Conservation (phyloP, 257 asterid genomes). For the Eustoma russellianum region DNA sequence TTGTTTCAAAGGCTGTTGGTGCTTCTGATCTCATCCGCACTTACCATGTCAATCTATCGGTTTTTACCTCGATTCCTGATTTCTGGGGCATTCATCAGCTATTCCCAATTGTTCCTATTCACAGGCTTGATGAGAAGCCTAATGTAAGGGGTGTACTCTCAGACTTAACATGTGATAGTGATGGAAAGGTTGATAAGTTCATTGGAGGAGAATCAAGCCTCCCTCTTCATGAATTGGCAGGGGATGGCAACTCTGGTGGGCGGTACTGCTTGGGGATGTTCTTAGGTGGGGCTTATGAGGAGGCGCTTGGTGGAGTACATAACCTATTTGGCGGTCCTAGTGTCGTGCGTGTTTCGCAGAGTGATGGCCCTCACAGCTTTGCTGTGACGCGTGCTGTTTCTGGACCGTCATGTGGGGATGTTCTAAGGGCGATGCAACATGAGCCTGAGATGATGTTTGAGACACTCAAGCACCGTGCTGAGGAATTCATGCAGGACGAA, state of each 20-base stretch:
- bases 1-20: conserved; percentile 58
- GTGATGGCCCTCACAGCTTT: conserved; percentile 81
- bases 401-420: conserved; percentile 68
- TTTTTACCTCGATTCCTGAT: conserved; percentile 94
- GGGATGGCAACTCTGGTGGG: conserved; percentile 18
- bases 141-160: conserved; percentile 54
- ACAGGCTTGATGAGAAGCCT: conserved; percentile 72
- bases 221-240: conserved; percentile 63
- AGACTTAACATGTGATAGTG: conserved; percentile 84
- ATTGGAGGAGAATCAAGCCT: conserved; percentile 89
- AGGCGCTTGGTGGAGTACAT: conserved; percentile 86
- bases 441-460: conserved; percentile 92
- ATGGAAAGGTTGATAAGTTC: conserved; percentile 83
- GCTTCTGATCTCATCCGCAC: conserved; percentile 50
- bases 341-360: conserved; percentile 68
- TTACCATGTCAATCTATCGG: conserved; percentile 67
- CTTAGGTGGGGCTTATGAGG: conserved; percentile 93
- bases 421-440: conserved; percentile 82
- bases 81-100: conserved; percentile 90
- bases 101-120: conserved; percentile 85
- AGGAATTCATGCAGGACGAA: conserved; percentile 37
- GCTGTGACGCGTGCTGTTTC: conserved; percentile 71
- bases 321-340: conserved; percentile 91
- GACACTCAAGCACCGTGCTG: conserved; percentile 74
- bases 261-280: conserved; percentile 80